Percentiles rank a stretch among this genome's conserved stretches.
Evolutionary conservation across 1,284 basidiomycete species (phyloP).

Genomic region (Acaromyces ingoldii): DNA sequence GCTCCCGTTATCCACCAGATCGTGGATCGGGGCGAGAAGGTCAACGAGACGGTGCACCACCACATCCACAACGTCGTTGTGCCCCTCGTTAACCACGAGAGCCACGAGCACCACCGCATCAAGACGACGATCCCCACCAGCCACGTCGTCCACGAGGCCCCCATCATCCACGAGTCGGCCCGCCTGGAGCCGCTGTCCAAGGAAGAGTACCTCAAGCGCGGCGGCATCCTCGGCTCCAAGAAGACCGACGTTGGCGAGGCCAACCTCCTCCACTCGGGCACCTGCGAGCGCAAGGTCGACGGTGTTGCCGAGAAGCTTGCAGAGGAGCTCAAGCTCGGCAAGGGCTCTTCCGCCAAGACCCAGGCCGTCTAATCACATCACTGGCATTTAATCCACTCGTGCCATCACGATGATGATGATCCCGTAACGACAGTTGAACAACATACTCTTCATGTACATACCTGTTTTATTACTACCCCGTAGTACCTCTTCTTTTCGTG

Average conservation of each 20-base stretch:
- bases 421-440: too few relatives aligned
- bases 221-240: conserved; percentile 35
- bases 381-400: too few relatives aligned
- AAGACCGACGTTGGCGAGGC: conserved; percentile 26
- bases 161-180: conserved; percentile 47
- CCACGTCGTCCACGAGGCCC: conserved; percentile 46
- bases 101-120: conserved; percentile 49
- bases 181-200: conserved; percentile 42
- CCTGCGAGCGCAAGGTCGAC: conserved; percentile 38
- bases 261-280: conserved; percentile 40
- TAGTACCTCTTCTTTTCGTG: not conserved
- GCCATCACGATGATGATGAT: too few relatives aligned
- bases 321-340: conserved; percentile 20
- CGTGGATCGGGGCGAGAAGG: conserved; percentile 49
- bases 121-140: conserved; percentile 45
- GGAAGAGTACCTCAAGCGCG: conserved; percentile 42
- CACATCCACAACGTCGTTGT: conserved; percentile 52
- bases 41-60: conserved; percentile 47
- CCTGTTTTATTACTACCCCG: too few relatives aligned
- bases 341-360: not conserved
- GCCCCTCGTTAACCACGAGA: conserved; percentile 49
- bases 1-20: conserved; percentile 35
- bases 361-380: too few relatives aligned
- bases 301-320: conserved; percentile 38
- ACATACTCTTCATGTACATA: too few relatives aligned